phyloP scores from a whole-genome alignment of 148 eudicot genomes.

The Pharnaceum exiguum region DNA sequence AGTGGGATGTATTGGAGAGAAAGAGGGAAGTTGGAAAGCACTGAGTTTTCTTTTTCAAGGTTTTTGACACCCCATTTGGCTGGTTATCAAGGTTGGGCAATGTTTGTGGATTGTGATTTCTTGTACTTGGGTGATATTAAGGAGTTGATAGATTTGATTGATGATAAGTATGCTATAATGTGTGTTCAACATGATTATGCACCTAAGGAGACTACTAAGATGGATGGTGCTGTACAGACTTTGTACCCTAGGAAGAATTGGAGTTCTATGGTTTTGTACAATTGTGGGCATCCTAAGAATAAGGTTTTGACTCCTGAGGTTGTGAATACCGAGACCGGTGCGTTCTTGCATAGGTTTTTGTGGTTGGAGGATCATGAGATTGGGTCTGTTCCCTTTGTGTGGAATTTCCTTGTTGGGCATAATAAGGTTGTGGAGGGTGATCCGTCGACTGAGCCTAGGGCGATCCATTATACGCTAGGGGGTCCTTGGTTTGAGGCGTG shows the following conservation, averaged over 20 bases:
- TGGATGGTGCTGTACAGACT: constrained; percentile 96
- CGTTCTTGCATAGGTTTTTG: constrained; percentile 77
- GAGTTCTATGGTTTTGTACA: constrained; percentile 96
- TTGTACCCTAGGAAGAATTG: constrained; percentile 94
- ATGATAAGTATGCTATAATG: constrained; percentile 82
- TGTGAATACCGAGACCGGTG: constrained; percentile 68
- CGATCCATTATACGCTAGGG: constrained; percentile 88
- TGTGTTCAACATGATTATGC: constrained; percentile 96
- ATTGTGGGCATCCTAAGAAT: constrained; percentile 83
- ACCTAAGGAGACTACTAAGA: constrained; percentile 88
- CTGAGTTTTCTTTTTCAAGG: constrained; percentile 81
- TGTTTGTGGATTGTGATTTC: constrained; percentile 97
- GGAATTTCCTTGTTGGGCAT: constrained; percentile 98
- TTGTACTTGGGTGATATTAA: constrained; percentile 64
- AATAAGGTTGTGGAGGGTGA: constrained; percentile 67
- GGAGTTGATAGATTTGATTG: constrained; percentile 54
- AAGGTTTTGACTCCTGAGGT: constrained; percentile 59
- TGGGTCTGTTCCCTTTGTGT: constrained; percentile 75
- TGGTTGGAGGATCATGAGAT: constrained; percentile 91
- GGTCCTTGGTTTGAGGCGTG: constrained; percentile 98
- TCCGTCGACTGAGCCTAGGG: constrained; percentile 54
- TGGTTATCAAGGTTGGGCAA: constrained; percentile 75
- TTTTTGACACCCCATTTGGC: constrained; percentile 83
- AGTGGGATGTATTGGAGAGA: constrained; percentile 70
- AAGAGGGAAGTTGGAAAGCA: constrained; percentile 76